Conservation (phyloP, 108 stramenopile species). For the Cyclotella sp. region DNA sequence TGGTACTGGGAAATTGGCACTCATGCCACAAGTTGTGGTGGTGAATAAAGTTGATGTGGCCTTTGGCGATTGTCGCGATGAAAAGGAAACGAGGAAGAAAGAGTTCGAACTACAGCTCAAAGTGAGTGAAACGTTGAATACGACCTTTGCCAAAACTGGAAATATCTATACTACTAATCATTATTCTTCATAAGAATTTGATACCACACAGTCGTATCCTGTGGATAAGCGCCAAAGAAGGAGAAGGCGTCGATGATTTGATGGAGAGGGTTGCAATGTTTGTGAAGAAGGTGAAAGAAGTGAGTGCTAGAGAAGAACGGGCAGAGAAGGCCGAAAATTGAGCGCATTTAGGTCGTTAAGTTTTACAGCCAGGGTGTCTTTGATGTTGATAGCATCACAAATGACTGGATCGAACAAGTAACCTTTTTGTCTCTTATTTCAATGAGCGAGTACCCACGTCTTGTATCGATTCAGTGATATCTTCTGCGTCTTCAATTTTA, state of each 20-base stretch:
- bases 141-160: too few relatives aligned
- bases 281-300: slow-evolving; percentile 82
- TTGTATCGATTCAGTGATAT: slow-evolving; percentile 25
- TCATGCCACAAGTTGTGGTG: slow-evolving; percentile 95
- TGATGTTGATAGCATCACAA: slow-evolving; percentile 3
- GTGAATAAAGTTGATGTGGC: slow-evolving; percentile 94
- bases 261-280: slow-evolving; percentile 83
- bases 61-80: slow-evolving; percentile 30
- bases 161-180: too few relatives aligned
- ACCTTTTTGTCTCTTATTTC: slow-evolving; percentile 23
- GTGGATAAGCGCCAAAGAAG: slow-evolving; percentile 92
- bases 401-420: slow-evolving; percentile 20
- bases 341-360: slow-evolving; percentile 5
- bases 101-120: slow-evolving; percentile 65
- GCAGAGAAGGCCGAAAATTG: too few relatives aligned
- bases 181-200: slow-evolving; percentile 17
- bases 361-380: slow-evolving; percentile 4
- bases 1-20: slow-evolving; percentile 87
- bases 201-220: slow-evolving; percentile 85
- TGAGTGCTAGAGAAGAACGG: slow-evolving; percentile 20
- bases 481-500: slow-evolving; percentile 23
- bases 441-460: background rate
- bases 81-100: slow-evolving; percentile 37
- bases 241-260: slow-evolving; percentile 86
- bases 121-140: background rate